Percentiles rank a stretch among this genome's conserved stretches.
Evolutionary conservation across 805 yeast species (phyloP).

Genomic region (Candida maesae): DNA sequence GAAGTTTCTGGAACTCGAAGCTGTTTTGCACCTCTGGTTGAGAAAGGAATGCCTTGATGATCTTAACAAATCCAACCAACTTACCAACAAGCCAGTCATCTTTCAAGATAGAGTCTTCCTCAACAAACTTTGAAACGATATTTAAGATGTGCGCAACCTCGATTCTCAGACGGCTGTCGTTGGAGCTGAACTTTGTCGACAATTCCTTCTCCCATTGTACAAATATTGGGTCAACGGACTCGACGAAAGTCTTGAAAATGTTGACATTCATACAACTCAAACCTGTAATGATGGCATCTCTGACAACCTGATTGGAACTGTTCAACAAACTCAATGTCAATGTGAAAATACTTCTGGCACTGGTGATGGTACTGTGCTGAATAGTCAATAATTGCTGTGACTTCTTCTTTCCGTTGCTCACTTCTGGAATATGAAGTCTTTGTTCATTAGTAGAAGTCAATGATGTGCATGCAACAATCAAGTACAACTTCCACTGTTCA

Average conservation of each 20-base stretch:
- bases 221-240: constrained; percentile 62
- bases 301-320: constrained; percentile 61
- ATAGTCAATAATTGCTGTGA: constrained; percentile 76
- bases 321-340: constrained; percentile 81
- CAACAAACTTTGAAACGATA: constrained; percentile 61
- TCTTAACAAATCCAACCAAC: constrained; percentile 57
- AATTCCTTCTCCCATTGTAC: constrained; percentile 51
- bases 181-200: constrained; percentile 29
- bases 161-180: constrained; percentile 52
- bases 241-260: constrained; percentile 77
- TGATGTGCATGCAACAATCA: constrained; percentile 89
- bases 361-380: constrained; percentile 88
- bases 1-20: constrained; percentile 68
- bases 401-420: constrained; percentile 64
- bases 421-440: constrained; percentile 58
- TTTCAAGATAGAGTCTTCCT: constrained; percentile 43
- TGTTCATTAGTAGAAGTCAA: constrained; percentile 88
- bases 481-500: constrained; percentile 84
- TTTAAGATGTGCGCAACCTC: constrained; percentile 77
- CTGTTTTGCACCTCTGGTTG: constrained; percentile 55
- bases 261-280: constrained; percentile 87
- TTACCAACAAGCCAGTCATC: constrained; percentile 70
- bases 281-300: constrained; percentile 88
- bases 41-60: constrained; percentile 57
- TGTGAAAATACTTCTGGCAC: constrained; percentile 84